Evolutionary conservation across 164 flowering plant species (phyloP), one percentile per base, ranked within the genome.

Genomic region (Tinospora cordifolia): DNA sequence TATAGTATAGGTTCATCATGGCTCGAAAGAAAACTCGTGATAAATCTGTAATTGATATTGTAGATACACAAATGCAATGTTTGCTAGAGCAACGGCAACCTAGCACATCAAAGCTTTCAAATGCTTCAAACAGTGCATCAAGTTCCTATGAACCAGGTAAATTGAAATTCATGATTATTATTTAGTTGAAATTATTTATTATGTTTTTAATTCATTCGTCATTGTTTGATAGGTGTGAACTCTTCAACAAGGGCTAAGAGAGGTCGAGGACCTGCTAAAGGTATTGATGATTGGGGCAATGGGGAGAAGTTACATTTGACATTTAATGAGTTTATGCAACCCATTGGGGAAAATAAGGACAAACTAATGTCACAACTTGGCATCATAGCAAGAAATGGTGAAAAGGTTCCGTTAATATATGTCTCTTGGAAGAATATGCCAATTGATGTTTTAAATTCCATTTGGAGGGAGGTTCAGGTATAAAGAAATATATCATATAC

Each of bases 181-280:
- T 47, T 19, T 12, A 12, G 14, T 47, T 47, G 3, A 3, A 3
- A 12, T 2, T 15, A 47, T 47, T 8, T 47, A 47, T 47, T 47
- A 13, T 47, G 11, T 13, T 13, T 47, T 47, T 10, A 47, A 47
- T 47, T 30, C 36, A 47, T 47, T 47, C 14, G 14, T 47, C 54
- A 47, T 47, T 47, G 54, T 47, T 47, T 47, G 54, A 14, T 47
- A 47, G 54, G 54, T 47, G 19, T 10, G 54, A 30, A 30, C 54
- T 14, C 19, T 13, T 47, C 54, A 47, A 47, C 14, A 12, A 13
- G 8, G 3, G 36, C 36, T 30, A 47, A 47, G 19, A 47, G 19
- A 12, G 54, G 54, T 47, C 54, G 54, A 47, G 54, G 54, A 47
- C 54, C 54, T 47, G 54, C 54, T 47, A 47, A 47, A 47, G 54